Base-by-base conservation (phyloP, 2,329 filamentous ascomycete genomes). In the Cladosporium sp. region DNA sequence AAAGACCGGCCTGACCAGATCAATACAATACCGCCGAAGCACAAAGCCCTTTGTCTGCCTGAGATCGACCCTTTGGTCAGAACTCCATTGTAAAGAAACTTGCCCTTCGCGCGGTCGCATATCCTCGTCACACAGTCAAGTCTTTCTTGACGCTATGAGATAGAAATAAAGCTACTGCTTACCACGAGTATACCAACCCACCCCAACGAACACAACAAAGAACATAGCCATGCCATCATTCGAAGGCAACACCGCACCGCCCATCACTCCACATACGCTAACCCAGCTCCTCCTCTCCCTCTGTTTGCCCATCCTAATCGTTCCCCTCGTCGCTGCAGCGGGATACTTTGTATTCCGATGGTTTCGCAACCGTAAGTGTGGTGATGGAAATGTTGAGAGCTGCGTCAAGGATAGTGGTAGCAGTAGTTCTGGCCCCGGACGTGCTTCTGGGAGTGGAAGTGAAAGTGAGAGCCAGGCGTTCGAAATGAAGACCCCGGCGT, bases 271-370 rank as follows among this genome's bases (percentile, higher is more conserved):
- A 2, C 24, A 41, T 7, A 36, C 34, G 27, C 37, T 48, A 18
- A 19, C 38, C 15, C 45, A 48, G 45, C 37, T 41, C n/a, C 19
- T 48, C 11, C 27, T 48, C 11, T 13, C 17, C 37, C 20, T 48
- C 18, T 36, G 45, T n/a, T 20, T 48, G n/a, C 45, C 45, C 7
- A 17, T 48, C 2, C 12, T 48, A 3, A 18, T 48, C 27, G 17
- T 48, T 24, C 45, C 45, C n/a, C 13, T 48, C 17, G 5, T 48
- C 8, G 27, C 37, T 7, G 30, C 37, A 17, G 18, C 11, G 6
- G 45, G 13, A 3, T 41, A 41, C 17, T 36, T 32, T 41, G 27
- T 7, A 13, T 40, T 41, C 18, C 27, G 45, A 9, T 17, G n/a
- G 6, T 9, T 39, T 3, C 39, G 37, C 27, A 40, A 15, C 13